Evolutionary conservation across 148 eudicot species (phyloP).

Genomic region (Nyssa sinensis): DNA sequence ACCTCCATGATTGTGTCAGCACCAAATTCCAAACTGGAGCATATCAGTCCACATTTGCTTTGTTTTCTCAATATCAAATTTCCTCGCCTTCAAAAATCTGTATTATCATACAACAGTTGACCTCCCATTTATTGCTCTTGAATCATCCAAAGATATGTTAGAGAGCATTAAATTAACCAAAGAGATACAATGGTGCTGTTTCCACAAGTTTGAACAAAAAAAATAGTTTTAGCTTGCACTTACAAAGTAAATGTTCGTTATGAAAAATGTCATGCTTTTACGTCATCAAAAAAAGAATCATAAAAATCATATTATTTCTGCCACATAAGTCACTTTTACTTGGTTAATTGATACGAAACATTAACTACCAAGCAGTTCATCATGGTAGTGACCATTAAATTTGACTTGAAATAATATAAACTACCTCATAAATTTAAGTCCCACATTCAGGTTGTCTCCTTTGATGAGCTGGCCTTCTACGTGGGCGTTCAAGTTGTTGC

Average conservation of each 20-base stretch:
- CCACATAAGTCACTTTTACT: no score
- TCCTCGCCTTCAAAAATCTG: slow-evolving; percentile 94
- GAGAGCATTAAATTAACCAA: slow-evolving; percentile 6
- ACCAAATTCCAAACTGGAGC: slow-evolving; percentile 82
- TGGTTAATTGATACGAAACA: no score
- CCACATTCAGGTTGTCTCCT: no score
- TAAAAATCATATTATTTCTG: no score
- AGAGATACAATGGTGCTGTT: not conserved
- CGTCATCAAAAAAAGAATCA: no score
- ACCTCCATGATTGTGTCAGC: slow-evolving; percentile 89
- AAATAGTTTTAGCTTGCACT: not conserved
- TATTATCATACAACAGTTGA: not conserved
- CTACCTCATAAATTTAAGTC: no score
- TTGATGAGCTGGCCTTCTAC: no score
- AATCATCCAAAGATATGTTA: not conserved
- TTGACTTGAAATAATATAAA: no score
- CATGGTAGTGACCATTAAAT: no score
- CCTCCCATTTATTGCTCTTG: not conserved
- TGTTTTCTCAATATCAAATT: slow-evolving; percentile 83
- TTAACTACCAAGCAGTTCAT: no score
- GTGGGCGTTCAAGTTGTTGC: no score
- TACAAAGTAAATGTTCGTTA: not conserved
- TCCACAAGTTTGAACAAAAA: not conserved
- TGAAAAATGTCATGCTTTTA: not conserved
- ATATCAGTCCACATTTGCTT: slow-evolving; percentile 95